Evolutionary conservation across 768 basidiomycete genomes (phyloP).

Genomic region (Termitomyces sp.): DNA sequence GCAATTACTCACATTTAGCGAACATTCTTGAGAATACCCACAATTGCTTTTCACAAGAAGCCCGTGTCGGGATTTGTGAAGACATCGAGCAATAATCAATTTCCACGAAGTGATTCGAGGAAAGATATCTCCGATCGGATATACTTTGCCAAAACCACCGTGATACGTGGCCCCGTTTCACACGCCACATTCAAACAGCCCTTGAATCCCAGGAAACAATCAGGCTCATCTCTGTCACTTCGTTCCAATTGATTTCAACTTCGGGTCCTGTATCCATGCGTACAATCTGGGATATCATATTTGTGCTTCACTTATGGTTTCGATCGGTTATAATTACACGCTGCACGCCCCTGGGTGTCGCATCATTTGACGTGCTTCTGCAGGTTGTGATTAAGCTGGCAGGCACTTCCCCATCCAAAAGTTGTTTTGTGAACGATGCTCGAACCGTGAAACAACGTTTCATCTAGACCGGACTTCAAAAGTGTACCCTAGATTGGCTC

Average conservation of each 20-base stretch:
- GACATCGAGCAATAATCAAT: neutral
- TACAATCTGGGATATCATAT: neutral
- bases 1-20: neutral
- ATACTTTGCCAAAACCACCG: neutral
- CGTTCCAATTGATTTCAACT: neutral
- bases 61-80: slow-evolving; percentile 2
- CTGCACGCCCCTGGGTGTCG: neutral
- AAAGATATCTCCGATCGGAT: neutral
- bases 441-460: slow-evolving; percentile 1
- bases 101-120: neutral
- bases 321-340: neutral
- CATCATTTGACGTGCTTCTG: neutral
- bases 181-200: slow-evolving; percentile 1
- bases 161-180: neutral
- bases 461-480: slow-evolving; percentile 2
- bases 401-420: neutral
- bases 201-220: neutral
- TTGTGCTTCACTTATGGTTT: neutral
- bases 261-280: neutral
- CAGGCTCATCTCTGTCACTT: neutral
- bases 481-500: slow-evolving; percentile 30
- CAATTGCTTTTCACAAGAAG: neutral
- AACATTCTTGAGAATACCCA: neutral
- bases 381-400: neutral
- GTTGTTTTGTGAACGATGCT: neutral